Percentiles rank a stretch among this genome's conserved stretches.
Evolutionary conservation across 371 early-diverging fungal species (phyloP).

Genomic region (Pancytospora epiphaga): DNA sequence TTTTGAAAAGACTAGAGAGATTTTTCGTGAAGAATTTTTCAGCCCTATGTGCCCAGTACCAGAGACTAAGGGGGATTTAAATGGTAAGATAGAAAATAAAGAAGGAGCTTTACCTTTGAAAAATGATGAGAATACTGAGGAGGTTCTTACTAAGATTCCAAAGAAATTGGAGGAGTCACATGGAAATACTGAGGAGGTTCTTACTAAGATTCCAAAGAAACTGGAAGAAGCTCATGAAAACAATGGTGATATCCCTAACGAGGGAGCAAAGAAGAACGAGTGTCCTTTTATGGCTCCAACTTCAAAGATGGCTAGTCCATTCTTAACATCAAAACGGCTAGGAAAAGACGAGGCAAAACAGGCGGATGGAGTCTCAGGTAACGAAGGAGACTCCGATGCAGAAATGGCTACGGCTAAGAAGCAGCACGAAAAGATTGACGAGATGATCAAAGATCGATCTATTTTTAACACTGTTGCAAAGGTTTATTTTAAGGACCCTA

Average conservation of each 20-base stretch:
- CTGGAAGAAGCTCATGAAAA: neutral
- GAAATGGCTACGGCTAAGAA: conserved; percentile 15
- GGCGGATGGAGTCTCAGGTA: conserved; percentile 27
- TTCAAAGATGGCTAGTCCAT: conserved; percentile 11
- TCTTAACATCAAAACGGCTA: conserved; percentile 15
- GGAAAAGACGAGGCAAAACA: conserved; percentile 24
- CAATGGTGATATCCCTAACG: neutral
- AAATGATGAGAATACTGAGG: no score
- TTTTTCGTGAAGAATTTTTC: no score
- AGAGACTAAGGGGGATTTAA: no score
- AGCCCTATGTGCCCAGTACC: no score
- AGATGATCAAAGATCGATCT: conserved; percentile 17
- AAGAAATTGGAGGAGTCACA: no score
- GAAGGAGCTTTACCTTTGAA: no score
- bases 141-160: no score
- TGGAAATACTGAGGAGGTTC: no score
- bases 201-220: no score
- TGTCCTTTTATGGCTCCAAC: conserved; percentile 8
- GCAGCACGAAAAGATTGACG: conserved; percentile 70
- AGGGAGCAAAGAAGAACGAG: neutral
- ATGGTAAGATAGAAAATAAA: no score
- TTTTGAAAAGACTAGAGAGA: no score
- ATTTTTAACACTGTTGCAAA: conserved; percentile 41
- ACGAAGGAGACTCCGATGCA: no score
- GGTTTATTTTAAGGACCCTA: conserved; percentile 29